Evolutionary conservation across 805 yeast species (phyloP).

Genomic region (Candida alai): DNA sequence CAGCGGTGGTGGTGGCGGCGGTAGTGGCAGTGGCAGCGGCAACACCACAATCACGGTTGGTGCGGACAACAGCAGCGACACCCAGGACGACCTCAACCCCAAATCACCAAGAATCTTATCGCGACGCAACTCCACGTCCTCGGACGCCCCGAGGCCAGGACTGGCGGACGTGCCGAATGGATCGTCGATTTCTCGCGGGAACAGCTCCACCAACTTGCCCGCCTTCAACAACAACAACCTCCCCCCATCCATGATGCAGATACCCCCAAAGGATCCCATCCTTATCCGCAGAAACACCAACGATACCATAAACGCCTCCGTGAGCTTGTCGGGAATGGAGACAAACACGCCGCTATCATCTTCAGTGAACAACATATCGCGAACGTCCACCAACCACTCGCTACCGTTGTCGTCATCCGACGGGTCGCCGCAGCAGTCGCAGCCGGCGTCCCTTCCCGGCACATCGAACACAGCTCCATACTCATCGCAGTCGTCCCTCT

Average conservation of each 20-base stretch:
- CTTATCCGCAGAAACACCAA: conserved; percentile 51
- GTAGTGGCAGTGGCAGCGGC: neutral
- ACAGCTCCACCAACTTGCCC: conserved; percentile 8
- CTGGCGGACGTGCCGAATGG: conserved; percentile 1
- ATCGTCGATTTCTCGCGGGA: conserved; percentile 8
- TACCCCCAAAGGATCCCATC: conserved; percentile 73
- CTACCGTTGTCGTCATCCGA: conserved; percentile 15
- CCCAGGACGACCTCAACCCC: conserved; percentile 18
- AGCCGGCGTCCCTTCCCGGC: conserved; percentile 2
- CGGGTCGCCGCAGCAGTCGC: conserved; percentile 11
- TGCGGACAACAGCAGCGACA: conserved; percentile 2
- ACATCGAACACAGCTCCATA: neutral
- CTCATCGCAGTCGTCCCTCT: neutral
- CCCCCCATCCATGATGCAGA: conserved; percentile 67
- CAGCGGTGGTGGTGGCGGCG: conserved; percentile 14
- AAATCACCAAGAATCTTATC: conserved; percentile 28
- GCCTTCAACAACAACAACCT: conserved; percentile 20
- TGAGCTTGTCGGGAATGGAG: too few species aligned
- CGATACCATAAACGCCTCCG: conserved; percentile 20
- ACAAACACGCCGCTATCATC: conserved; percentile 9
- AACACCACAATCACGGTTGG: conserved; percentile 3
- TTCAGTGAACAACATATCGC: conserved; percentile 8
- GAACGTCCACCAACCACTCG: conserved; percentile 26
- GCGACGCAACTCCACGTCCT: conserved; percentile 25
- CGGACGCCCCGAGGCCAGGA: conserved; percentile 1